A percentile compares a stretch with the other conserved stretches of the same genome.
Conservation (phyloP, 2,329 filamentous ascomycete genomes). For the Clarireedia paspali region DNA sequence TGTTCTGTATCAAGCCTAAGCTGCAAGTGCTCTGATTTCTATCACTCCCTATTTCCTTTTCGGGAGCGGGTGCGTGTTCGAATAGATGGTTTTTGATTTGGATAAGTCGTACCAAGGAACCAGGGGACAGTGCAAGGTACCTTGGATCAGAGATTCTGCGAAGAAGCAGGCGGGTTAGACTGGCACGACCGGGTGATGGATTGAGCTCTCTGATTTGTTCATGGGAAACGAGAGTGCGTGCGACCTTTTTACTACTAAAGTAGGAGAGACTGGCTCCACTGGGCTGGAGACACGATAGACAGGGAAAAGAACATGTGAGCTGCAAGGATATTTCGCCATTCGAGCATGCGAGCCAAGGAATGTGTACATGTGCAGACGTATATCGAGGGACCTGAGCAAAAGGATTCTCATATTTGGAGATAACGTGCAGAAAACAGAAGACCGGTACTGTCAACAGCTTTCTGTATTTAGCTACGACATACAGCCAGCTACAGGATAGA, state of each 20-base stretch:
- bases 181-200: too few relatives aligned
- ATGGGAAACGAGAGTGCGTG: not conserved
- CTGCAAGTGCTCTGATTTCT: not conserved
- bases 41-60: not conserved
- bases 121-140: too few relatives aligned
- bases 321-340: slow-evolving; percentile 8
- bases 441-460: not conserved
- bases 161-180: too few relatives aligned
- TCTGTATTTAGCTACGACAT: too few relatives aligned
- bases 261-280: not conserved
- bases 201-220: not conserved
- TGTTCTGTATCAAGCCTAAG: not conserved
- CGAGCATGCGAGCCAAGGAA: not conserved
- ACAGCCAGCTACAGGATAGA: not conserved
- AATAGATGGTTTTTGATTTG: not conserved
- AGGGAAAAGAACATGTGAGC: slow-evolving; percentile 7
- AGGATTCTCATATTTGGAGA: not conserved
- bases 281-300: not conserved
- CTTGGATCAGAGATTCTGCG: too few relatives aligned
- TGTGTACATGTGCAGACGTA: too few relatives aligned
- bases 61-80: not conserved
- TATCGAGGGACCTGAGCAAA: too few relatives aligned
- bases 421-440: not conserved
- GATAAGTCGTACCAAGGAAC: too few relatives aligned
- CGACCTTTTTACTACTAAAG: not conserved